Evolutionary conservation across 192 early-diverging fungal genomes (phyloP).

Genomic region (Podila verticillata): DNA sequence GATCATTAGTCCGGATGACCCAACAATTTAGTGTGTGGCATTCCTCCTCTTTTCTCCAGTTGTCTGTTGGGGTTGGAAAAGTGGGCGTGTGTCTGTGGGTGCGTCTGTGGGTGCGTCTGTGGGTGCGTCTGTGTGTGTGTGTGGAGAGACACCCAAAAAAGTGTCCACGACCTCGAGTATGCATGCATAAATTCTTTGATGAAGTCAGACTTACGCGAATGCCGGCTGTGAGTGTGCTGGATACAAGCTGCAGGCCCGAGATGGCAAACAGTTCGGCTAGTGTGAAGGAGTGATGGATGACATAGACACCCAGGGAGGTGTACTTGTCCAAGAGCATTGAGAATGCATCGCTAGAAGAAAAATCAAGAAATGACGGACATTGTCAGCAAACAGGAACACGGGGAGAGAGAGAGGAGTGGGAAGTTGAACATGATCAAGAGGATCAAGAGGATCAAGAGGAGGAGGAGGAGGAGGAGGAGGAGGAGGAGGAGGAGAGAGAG

Average conservation of each 20-base stretch:
- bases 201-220: conserved; percentile 57
- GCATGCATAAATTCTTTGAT: not conserved
- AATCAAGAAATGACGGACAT: not conserved
- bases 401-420: conserved; percentile 1
- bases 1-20: no score
- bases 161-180: not conserved
- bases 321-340: conserved; percentile 69
- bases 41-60: no score
- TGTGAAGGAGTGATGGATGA: conserved; percentile 76
- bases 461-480: not conserved
- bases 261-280: conserved; percentile 80
- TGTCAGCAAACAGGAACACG: not conserved
- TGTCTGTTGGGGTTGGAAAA: no score
- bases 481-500: not conserved
- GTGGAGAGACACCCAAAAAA: not conserved
- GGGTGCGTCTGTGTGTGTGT: no score
- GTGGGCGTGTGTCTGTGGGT: no score
- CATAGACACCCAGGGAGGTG: conserved; percentile 67
- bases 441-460: no score
- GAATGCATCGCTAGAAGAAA: conserved; percentile 56
- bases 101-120: no score
- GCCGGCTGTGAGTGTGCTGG: conserved; percentile 76
- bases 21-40: no score
- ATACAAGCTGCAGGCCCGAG: conserved; percentile 82
- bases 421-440: no score